Evolutionary conservation across 306 rosid genomes (phyloP), one percentile per base, ranked within the genome.

Genomic region (Fragaria vesca): DNA sequence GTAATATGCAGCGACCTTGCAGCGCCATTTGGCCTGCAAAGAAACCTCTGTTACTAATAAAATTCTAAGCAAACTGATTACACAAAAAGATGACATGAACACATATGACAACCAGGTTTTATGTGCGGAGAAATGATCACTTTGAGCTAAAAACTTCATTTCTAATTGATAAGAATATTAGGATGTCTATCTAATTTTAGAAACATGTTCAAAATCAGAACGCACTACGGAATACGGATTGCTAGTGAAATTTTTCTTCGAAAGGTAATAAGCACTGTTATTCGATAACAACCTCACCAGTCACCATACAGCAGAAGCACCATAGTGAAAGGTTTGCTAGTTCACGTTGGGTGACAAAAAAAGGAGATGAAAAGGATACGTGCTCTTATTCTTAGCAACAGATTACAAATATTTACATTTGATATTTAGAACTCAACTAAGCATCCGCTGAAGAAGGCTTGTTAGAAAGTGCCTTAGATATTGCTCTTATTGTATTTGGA

Each of bases 401-500:
- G n/a, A n/a, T 6, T 38, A 73, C 68, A 74, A 20, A 32, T 15
- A 48, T 69, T 60, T 69, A 75, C 54, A 21, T 54, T 3, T 42
- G 42, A 52, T 8, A 26, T 24, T 10, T 2, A 2, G 2, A 52
- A 54, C 8, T 73, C 2, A 15, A 11, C 34, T 76, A 47, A 21
- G 36, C 61, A 40, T 48, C 26, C 0, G 11, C 38, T 8, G 32
- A 8, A 55, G 81, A 21, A 45, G 67, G 21, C 81, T 88, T 85
- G 43, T 42, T 82, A 2, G 66, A 75, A 60, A 92, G 83, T 42
- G 88, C 92, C 62, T 69, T 84, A 9, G 86, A 47, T 69, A 90
- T 89, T 89, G 91, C 98, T 77, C 82, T 78, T 73, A 95, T 87
- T 18, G 97, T 92, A 4, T 87, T 82, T 28, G 97, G 98, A 71